Evolutionary conservation across 257 asterid genomes (phyloP).

Genomic region (Plantago elongata): DNA sequence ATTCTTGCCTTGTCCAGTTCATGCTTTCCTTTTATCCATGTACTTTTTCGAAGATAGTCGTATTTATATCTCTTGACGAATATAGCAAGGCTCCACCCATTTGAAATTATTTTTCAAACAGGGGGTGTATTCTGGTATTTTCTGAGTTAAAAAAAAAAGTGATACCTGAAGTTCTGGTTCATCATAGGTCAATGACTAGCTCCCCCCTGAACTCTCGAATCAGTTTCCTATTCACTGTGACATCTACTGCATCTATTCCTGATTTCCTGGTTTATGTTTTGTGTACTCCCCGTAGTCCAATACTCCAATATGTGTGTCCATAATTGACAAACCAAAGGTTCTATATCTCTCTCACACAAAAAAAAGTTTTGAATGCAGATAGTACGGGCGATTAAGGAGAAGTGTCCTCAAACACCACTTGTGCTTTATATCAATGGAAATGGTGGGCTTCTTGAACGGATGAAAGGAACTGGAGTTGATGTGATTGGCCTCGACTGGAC

Average conservation of each 20-base stretch:
- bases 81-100: not conserved
- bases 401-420: slow-evolving; percentile 82
- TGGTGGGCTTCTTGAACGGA: slow-evolving; percentile 88
- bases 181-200: no score
- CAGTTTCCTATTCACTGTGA: no score
- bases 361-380: slow-evolving; percentile 50
- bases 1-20: slow-evolving; percentile 13
- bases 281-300: no score
- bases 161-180: no score
- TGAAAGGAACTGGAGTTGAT: slow-evolving; percentile 90
- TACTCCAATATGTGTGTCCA: no score
- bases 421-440: slow-evolving; percentile 86
- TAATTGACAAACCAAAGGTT: not conserved
- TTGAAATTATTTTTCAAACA: not conserved
- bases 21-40: not conserved
- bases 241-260: no score
- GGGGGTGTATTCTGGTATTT: no score
- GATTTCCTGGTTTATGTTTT: no score
- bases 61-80: not conserved
- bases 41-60: not conserved
- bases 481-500: slow-evolving; percentile 99
- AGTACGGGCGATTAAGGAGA: slow-evolving; percentile 52
- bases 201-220: no score
- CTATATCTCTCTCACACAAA: slow-evolving; percentile 22
- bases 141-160: no score